Base-by-base conservation (phyloP, 1,139 yeast species). In the Pichia norvegensis region DNA sequence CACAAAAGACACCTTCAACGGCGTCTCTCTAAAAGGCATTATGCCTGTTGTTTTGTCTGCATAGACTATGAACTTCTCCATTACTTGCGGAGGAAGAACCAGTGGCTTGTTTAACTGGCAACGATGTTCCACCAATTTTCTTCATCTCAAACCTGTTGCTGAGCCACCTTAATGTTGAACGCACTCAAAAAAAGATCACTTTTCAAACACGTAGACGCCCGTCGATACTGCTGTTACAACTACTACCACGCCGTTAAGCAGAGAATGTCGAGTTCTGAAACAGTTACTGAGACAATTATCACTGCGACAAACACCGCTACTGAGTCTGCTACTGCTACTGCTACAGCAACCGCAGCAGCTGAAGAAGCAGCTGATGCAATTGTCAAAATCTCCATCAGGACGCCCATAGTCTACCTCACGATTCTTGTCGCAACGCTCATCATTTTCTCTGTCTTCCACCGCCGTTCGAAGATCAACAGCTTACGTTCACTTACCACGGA, bases 41-140 rank as follows among this genome's bases (percentile, higher is more conserved):
- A 83, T 81, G n/a, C 94, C 94, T 3, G 92, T 83, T 2, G 86
- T 86, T 55, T 78, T 81, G 57, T 84, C 94, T 61, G 90, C 74
- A 78, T 81, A 84, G 50, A 72, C 72, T 35, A 86, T 78, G 63
- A 76, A 83, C 64, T 82, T 82, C 62, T 83, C 94, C 94, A 83
- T 82, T 14, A 17, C 14, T 20, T 33, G 36, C 4, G 20, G 19
- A 10, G 13, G 20, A 16, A n/a, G n/a, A n/a, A n/a, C n/a, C n/a
- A n/a, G n/a, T n/a, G n/a, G n/a, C n/a, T n/a, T n/a, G n/a, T n/a
- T n/a, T n/a, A n/a, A n/a, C n/a, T n/a, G n/a, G n/a, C n/a, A n/a
- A n/a, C n/a, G n/a, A n/a, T n/a, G n/a, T n/a, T n/a, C n/a, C n/a
- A n/a, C n/a, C n/a, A n/a, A n/a, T n/a, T n/a, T n/a, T n/a, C n/a